Evolutionary conservation across 2,329 filamentous ascomycete species (phyloP).

Genomic region (Metarhizium brunneum): DNA sequence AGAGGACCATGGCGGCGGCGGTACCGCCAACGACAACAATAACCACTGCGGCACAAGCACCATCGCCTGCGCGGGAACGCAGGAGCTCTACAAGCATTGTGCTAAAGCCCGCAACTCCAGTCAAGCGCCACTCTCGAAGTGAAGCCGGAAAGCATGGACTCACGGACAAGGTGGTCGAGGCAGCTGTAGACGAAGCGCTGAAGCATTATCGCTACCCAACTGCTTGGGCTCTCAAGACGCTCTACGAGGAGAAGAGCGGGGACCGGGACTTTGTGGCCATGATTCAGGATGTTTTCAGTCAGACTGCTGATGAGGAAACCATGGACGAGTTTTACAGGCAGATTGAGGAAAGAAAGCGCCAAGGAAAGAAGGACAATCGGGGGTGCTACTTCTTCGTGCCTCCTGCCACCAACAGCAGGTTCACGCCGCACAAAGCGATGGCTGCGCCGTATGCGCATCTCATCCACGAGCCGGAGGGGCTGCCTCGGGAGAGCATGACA

Average conservation of each 20-base stretch:
- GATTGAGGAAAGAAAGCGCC: constrained; percentile 44
- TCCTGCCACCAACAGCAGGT: constrained; percentile 31
- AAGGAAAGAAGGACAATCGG: constrained; percentile 44
- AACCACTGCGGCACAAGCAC: constrained; percentile 1
- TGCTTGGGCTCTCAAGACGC: constrained; percentile 49
- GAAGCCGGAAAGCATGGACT: constrained; percentile 31
- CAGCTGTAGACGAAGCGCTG: constrained; percentile 50
- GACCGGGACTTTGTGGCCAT: constrained; percentile 45
- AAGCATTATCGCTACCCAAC: constrained; percentile 49
- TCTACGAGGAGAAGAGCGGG: constrained; percentile 48
- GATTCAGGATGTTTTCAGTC: constrained; percentile 48
- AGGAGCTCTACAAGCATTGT: constrained; percentile 6
- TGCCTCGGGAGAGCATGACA: constrained; percentile 1
- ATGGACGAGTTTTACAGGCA: constrained; percentile 41
- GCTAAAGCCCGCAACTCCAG: constrained; percentile 9
- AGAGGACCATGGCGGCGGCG: constrained; percentile 12
- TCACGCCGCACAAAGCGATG: constrained; percentile 35
- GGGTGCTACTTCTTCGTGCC: constrained; percentile 45
- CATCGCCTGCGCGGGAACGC: constrained; percentile 1
- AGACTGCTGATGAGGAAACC: constrained; percentile 44
- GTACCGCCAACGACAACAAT: too few species aligned
- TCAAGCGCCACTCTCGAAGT: constrained; percentile 8
- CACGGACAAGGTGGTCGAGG: constrained; percentile 44
- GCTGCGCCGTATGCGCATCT: constrained; percentile 40
- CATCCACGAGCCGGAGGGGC: constrained; percentile 18